Base-by-base conservation (phyloP, 768 basidiomycete genomes). In the Hypholoma sublateritium region DNA sequence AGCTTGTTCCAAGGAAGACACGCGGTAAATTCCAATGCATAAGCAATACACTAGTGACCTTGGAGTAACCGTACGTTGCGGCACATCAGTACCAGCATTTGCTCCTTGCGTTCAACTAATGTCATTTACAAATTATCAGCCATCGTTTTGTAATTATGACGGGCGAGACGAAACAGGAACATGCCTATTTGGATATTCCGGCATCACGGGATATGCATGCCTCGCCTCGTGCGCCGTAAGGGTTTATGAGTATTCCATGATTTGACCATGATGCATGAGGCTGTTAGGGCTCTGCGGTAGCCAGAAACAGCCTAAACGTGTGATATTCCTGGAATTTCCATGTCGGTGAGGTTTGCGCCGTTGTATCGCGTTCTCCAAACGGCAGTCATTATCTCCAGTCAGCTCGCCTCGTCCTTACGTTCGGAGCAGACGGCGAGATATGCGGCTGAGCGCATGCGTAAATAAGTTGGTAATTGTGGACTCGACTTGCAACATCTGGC, bases 161-260 rank as follows among this genome's bases (percentile, higher is more conserved):
- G 22, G 43, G 43, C 12, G 8, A 21, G 24, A 45, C 25, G 35
- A 46, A 54, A 46, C 53, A 46, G 34, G 54, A 16, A 47, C 25
- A 28, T 39, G 35, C 46, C 37, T 21, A 16, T 9, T 45, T 21
- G 36, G 44, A 49, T 37, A 48, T 55, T 17, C 54, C 54, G 54
- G 46, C 17, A 49, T 17, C 17, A 39, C 54, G 54, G 54, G 46
- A 55, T 46, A 55, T 55, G 37, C 19, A 28, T 39, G 43, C 42
- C 7, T 46, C 41, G 53, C 43, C 22, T 32, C 43, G 17, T 43
- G 12, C 16, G 34, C 53, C 42, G 14, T 25, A 44, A 53, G 53
- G 53, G 43, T 53, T 46, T 53, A 45, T 34, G 12, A 41, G 34
- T 34, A 36, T 19, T 19, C 21, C 32, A 44, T 44, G 41, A 53